These are phyloP conservation scores for Zalaria obscura DNA, from an alignment of 2,329 filamentous ascomycete species.

Conservation along the genomic window DNA sequence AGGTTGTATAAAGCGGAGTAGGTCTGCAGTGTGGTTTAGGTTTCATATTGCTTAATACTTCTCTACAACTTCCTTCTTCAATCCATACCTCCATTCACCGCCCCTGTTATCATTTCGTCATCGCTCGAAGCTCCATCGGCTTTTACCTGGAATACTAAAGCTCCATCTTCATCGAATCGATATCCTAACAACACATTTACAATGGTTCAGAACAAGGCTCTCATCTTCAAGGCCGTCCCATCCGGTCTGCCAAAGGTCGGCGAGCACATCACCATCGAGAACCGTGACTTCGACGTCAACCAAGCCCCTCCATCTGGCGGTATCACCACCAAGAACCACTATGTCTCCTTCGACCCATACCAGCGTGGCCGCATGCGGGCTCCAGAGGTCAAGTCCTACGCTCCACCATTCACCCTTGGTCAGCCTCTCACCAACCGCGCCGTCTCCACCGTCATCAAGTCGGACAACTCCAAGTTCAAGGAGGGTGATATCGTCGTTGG, in stretches of 20 bases:
- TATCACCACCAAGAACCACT: conserved; percentile 54
- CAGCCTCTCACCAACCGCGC: conserved; percentile 49
- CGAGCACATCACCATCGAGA: conserved; percentile 55
- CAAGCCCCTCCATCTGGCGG: conserved; percentile 48
- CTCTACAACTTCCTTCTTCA: neutral
- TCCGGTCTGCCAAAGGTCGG: conserved; percentile 53
- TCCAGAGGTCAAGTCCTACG: conserved; percentile 51
- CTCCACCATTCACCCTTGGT: conserved; percentile 45
- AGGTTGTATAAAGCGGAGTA: too few species aligned
- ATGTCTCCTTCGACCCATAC: conserved; percentile 73
- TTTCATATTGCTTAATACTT: too few species aligned
- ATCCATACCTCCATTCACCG: neutral
- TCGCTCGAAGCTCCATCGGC: neutral
- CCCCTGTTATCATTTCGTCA: conserved; percentile 3
- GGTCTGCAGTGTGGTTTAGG: too few species aligned
- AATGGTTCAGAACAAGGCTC: conserved; percentile 55
- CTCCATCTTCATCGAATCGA: neutral
- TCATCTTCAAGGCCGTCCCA: conserved; percentile 61
- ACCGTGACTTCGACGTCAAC: conserved; percentile 52
- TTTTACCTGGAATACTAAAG: neutral
- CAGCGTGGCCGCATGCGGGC: conserved; percentile 66
- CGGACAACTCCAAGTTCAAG: conserved; percentile 47
- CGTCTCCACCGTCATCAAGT: conserved; percentile 58
- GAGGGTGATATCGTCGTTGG: conserved; percentile 52
- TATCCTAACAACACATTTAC: conserved; percentile 6